Evolutionary conservation across 2,329 filamentous ascomycete genomes (phyloP).

Genomic region (Ceratocystis eucalypticola): DNA sequence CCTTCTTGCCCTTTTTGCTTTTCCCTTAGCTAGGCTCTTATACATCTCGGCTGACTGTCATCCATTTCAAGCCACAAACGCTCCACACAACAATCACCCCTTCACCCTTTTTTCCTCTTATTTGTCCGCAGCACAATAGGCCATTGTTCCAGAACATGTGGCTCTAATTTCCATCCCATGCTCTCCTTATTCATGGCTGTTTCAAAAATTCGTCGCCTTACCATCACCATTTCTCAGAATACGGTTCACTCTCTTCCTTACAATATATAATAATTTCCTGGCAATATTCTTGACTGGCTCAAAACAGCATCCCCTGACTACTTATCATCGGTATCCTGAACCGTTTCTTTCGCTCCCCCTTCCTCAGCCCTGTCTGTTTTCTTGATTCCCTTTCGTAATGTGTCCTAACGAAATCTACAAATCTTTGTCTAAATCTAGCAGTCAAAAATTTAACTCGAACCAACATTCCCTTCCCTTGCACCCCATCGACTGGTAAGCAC

Average conservation of each 20-base stretch:
- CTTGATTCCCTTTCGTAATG: neutral
- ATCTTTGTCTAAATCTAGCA: neutral
- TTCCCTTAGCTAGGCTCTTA: neutral
- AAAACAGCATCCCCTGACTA: neutral
- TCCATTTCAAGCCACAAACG: neutral
- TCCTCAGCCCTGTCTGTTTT: neutral
- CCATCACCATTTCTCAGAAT: slow-evolving; percentile 11
- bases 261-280: neutral
- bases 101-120: slow-evolving; percentile 2
- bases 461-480: neutral
- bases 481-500: neutral
- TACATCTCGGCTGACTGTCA: neutral
- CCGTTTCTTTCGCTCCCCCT: neutral
- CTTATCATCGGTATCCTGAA: neutral
- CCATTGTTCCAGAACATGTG: slow-evolving; percentile 9
- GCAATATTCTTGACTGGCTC: no score
- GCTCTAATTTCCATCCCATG: slow-evolving; percentile 6
- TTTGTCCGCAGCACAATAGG: neutral
- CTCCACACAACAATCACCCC: neutral
- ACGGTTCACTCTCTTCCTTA: slow-evolving; percentile 6
- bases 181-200: slow-evolving; percentile 7
- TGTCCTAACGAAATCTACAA: neutral
- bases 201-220: slow-evolving; percentile 2
- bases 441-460: neutral
- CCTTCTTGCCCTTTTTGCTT: neutral